These are phyloP conservation scores for Arthrocladium fulminans DNA, from an alignment of 2,329 filamentous ascomycete species.

Conservation along the genomic window DNA sequence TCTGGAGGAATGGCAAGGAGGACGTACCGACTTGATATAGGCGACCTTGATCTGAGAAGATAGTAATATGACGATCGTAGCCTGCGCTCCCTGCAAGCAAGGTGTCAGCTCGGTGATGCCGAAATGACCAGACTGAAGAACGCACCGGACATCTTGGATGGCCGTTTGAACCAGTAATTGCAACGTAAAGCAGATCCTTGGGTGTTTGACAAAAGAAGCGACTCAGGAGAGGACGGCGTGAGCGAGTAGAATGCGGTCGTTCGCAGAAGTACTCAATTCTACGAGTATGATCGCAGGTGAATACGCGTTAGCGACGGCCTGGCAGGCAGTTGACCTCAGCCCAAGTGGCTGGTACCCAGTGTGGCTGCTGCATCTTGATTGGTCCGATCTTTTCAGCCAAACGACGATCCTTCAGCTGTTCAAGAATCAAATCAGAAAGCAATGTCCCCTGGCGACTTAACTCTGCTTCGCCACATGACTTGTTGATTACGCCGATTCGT, in stretches of 20 bases:
- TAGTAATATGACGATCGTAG: constrained; percentile 98
- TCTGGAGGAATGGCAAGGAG: constrained; percentile 6
- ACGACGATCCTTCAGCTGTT: constrained; percentile 2
- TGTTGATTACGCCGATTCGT: neutral
- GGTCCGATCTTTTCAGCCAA: neutral
- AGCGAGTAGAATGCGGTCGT: neutral
- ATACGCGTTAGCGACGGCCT: constrained; percentile 8
- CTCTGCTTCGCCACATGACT: neutral
- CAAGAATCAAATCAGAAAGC: neutral
- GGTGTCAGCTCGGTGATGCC: constrained; percentile 22
- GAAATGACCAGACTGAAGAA: constrained; percentile 17
- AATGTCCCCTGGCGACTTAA: neutral
- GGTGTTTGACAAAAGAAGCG: constrained; percentile 12
- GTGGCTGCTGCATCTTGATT: constrained; percentile 1
- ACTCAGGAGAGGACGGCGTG: neutral
- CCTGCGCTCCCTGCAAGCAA: constrained; percentile 63
- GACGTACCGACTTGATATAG: constrained; percentile 97
- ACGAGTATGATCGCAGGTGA: too few relatives aligned
- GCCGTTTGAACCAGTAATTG: neutral
- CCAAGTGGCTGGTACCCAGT: neutral
- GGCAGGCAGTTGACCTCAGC: neutral
- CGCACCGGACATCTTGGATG: constrained; percentile 38
- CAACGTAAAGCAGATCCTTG: neutral
- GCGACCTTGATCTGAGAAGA: constrained; percentile 97
- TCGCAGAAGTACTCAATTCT: constrained; percentile 1